These are phyloP conservation scores for Alternaria incomplexa DNA, from an alignment of 2,329 filamentous ascomycete species.

Conservation along the genomic window DNA sequence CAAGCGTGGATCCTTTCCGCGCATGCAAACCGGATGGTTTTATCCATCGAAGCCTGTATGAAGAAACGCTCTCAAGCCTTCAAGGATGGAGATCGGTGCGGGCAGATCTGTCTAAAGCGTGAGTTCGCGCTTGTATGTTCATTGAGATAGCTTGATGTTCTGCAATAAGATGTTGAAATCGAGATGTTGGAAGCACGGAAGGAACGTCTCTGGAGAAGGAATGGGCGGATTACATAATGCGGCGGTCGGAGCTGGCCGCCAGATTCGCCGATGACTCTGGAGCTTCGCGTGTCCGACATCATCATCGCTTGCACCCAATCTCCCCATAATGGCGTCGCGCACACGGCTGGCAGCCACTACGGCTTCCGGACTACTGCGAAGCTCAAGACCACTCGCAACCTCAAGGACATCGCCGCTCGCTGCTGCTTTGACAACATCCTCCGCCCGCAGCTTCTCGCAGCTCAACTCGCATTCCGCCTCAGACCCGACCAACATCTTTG, in stretches of 20 bases:
- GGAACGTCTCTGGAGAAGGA: not conserved
- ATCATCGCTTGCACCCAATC: conserved; percentile 21
- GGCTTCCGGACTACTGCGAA: conserved; percentile 34
- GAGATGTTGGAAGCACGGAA: not conserved
- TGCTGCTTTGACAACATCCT: conserved; percentile 22
- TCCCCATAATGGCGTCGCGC: conserved; percentile 46
- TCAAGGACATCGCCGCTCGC: conserved; percentile 26
- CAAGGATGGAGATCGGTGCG: not conserved
- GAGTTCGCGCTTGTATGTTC: not conserved
- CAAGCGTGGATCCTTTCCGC: not conserved
- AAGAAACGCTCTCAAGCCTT: not conserved
- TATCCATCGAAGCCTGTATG: not conserved
- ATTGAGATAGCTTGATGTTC: not conserved
- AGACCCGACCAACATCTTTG: conserved; percentile 39
- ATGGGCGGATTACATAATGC: conserved; percentile 24
- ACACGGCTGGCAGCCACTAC: conserved; percentile 41
- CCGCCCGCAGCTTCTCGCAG: conserved; percentile 41
- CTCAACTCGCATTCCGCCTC: conserved; percentile 34
- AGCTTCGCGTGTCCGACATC: conserved; percentile 30
- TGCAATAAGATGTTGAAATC: not conserved
- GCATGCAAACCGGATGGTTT: not conserved
- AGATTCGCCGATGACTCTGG: conserved; percentile 16
- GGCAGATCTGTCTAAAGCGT: too few relatives aligned
- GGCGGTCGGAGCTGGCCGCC: conserved; percentile 16
- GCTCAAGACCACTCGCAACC: conserved; percentile 24